Base-by-base conservation (phyloP, 176 grass and related monocot genomes). In the Pontederia crassipes region DNA sequence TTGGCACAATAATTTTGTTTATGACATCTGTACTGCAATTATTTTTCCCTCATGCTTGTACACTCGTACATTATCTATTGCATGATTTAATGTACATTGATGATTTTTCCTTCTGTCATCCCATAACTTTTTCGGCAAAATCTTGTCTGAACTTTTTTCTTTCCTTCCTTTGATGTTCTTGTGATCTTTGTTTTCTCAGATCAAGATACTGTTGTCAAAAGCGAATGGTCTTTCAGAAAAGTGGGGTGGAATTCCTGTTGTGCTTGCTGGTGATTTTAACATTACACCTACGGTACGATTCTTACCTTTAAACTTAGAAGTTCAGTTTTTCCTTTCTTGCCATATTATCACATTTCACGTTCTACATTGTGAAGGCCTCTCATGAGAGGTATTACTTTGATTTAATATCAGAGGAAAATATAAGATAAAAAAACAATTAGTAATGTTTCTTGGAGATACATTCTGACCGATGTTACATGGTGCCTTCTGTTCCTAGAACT, bases 261-360 rank as follows among this genome's bases (percentile, higher is more conserved):
- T 95, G 60, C 81, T 95, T 77, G 86, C 83, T 63, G 91, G 91
- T 79, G 91, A 95, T 95, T 95, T 95, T 75, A 95, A 95, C 68
- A 84, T 74, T 71, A 95, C 83, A 72, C 90, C 90, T 29, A 62
- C 80, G 72, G 90, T 90, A 95, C 56, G 48, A 15, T 11, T 24
- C 16, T 18, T 70, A 52, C 59, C 67, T 74, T 54, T 24, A 59
- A 9, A 47, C 56, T 55, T n/a, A 76, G 71, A 8, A 12, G 18
- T 4, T 58, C 8, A 9, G 18, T 4, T 58, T 52, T 58, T 50
- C 2, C 61, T 57, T 45, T 74, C 46, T 56, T 80, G 12, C 7
- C 52, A 52, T 46, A 17, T 54, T 49, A 58, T 70, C 50, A 24
- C 72, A 62, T 62, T 65, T 77, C 17, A 55, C 74, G 52, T 16